Percentiles rank a stretch among this genome's conserved stretches.
Evolutionary conservation across 257 asterid genomes (phyloP).

Genomic region (Solanum sejunctum): DNA sequence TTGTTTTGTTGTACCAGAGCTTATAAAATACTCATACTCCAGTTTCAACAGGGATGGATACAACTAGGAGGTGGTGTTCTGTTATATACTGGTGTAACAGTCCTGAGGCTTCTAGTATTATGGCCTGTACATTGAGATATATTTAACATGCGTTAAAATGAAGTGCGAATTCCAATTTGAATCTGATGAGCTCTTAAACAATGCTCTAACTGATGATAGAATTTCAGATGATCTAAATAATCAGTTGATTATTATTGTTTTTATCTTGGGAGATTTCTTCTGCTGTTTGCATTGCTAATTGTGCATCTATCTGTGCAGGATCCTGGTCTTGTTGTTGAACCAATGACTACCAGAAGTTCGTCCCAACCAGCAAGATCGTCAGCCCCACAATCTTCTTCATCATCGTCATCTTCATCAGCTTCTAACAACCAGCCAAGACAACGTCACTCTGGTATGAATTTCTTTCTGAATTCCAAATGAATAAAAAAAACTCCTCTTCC

Average conservation of each 20-base stretch:
- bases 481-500: background rate
- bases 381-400: conserved; percentile 30
- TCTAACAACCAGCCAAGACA: conserved; percentile 35
- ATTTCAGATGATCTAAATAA: background rate
- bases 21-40: background rate
- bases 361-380: conserved; percentile 58
- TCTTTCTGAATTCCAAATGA: background rate
- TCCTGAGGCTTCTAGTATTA: background rate
- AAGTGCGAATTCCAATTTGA: background rate
- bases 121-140: background rate
- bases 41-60: background rate
- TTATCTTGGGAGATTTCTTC: background rate
- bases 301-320: conserved; percentile 31
- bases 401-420: conserved; percentile 41
- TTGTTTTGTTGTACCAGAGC: background rate
- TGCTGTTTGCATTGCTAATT: background rate
- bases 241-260: background rate
- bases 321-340: conserved; percentile 66
- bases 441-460: conserved; percentile 36
- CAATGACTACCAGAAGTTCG: conserved; percentile 41
- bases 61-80: background rate
- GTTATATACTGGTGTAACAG: background rate
- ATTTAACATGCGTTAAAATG: background rate
- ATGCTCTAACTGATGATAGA: background rate
- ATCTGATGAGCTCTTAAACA: background rate